Evolutionary conservation across 352 stramenopile species (phyloP), one percentile per base, ranked within the genome.

Genomic region (Pythium vanterpoolii): DNA sequence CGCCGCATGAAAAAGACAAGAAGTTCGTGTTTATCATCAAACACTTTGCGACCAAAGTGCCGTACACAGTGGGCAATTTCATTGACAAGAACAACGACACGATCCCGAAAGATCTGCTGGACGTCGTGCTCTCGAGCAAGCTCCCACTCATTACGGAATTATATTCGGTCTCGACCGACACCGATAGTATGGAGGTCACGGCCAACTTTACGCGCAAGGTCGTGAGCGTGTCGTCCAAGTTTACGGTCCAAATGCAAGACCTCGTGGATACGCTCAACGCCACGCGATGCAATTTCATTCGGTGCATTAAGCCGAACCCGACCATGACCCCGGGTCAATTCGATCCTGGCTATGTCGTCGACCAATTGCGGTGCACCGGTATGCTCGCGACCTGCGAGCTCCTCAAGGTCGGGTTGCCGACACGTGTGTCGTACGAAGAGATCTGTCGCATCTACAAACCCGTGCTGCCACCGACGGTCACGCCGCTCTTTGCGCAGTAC

Each of bases 11-110:
- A 39, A 96, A 96, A 65, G 85, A 96, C 60, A 95, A 91, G 82
- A 74, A 95, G 52, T 74, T 90, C 45, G 87, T 82, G 70, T 97
- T 97, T 54, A 95, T 93, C 33, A 84, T 97, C 57, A 74, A 77
- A 47, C 90, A 97, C 71, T 97, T 96, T 64, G 89, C 87, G 31
- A 85, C 84, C 23, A 83, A 69, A 30, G 90, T 97, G 42, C 85
- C 79, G 65, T 97, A 97, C 76, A 93, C 87, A 52, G 80, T 95
- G 47, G 88, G 88, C 46, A 74, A 78, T 21, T 97, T 96, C 59
- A 93, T 96, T 33, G 84, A 96, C 76, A 96, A 96, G 69, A 96
- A 96, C 82, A 94, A 93, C 64, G 89, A 96, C 65, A 89, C 77
- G 19, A 92, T 96, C 60, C 87, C 87, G 38, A 64, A 72, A 39